A percentile compares a stretch with the other conserved stretches of the same genome.
Evolutionary conservation across 2,329 filamentous ascomycete species (phyloP).

Genomic region (Dryadomyces quercus-mongolicae): DNA sequence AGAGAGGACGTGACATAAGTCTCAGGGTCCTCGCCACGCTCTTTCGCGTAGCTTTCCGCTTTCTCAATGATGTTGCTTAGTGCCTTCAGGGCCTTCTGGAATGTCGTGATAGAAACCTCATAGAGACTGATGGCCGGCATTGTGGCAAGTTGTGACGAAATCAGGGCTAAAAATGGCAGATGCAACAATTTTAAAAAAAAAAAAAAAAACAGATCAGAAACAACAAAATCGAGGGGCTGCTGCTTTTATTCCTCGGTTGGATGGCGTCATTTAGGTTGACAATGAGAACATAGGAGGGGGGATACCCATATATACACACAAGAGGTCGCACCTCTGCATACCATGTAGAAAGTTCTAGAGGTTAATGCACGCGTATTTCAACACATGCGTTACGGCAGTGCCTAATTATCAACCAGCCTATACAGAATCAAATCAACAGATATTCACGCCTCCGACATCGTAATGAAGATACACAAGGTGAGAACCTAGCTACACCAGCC

Average conservation of each 20-base stretch:
- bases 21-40: conserved; percentile 14
- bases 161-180: not conserved
- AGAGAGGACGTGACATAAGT: conserved; percentile 16
- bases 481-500: too few species aligned
- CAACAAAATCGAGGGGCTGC: not conserved
- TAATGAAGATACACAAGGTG: too few species aligned
- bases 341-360: too few species aligned
- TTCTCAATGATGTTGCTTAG: conserved; percentile 20
- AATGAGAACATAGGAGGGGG: not conserved
- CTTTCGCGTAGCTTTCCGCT: conserved; percentile 17
- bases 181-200: not conserved
- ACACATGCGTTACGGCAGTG: too few species aligned
- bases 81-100: conserved; percentile 14
- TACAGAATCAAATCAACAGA: too few species aligned
- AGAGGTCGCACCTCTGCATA: too few species aligned
- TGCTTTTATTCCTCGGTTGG: not conserved
- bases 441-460: too few species aligned
- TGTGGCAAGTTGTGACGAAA: not conserved
- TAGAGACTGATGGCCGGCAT: conserved; percentile 20
- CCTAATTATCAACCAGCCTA: too few species aligned
- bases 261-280: not conserved
- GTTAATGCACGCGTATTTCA: too few species aligned
- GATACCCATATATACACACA: not conserved
- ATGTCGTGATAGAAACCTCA: conserved; percentile 16
- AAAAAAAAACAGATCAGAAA: not conserved